phyloP scores from a whole-genome alignment of 2,329 filamentous ascomycete genomes.

The Fusarium nurragi region DNA sequence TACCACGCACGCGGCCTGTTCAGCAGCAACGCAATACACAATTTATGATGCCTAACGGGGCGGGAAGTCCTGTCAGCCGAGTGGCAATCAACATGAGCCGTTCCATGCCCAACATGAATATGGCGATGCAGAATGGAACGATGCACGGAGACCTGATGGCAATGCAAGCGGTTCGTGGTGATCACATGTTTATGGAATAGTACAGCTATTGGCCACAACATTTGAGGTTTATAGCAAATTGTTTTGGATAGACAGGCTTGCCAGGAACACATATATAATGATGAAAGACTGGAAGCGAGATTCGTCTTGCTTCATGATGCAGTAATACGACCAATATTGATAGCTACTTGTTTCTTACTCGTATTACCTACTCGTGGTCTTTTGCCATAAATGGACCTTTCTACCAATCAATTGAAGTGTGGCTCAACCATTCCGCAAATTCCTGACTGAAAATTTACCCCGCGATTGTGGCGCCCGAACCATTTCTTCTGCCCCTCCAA shows the following conservation, averaged over 20 bases:
- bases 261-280: constrained; percentile 43
- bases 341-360: not conserved
- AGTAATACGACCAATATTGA: constrained; percentile 46
- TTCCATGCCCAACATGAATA: constrained; percentile 59
- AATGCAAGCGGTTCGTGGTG: constrained; percentile 57
- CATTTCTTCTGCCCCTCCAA: constrained; percentile 45
- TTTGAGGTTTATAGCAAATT: constrained; percentile 12
- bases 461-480: constrained; percentile 44
- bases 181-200: constrained; percentile 64
- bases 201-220: constrained; percentile 1
- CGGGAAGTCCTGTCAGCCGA: constrained; percentile 49
- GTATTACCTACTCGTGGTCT: not conserved
- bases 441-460: constrained; percentile 43
- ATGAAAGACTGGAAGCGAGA: constrained; percentile 43
- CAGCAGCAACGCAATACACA: constrained; percentile 46
- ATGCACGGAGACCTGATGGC: constrained; percentile 58
- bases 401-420: constrained; percentile 4
- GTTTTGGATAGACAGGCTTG: constrained; percentile 3
- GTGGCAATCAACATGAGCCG: constrained; percentile 54
- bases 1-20: constrained; percentile 52
- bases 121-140: constrained; percentile 52
- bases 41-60: constrained; percentile 57
- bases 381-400: constrained; percentile 6
- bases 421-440: constrained; percentile 30
- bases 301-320: constrained; percentile 42